Evolutionary conservation across 768 basidiomycete species (phyloP), one percentile per base, ranked within the genome.

Genomic region (Lactarius akahatsu): DNA sequence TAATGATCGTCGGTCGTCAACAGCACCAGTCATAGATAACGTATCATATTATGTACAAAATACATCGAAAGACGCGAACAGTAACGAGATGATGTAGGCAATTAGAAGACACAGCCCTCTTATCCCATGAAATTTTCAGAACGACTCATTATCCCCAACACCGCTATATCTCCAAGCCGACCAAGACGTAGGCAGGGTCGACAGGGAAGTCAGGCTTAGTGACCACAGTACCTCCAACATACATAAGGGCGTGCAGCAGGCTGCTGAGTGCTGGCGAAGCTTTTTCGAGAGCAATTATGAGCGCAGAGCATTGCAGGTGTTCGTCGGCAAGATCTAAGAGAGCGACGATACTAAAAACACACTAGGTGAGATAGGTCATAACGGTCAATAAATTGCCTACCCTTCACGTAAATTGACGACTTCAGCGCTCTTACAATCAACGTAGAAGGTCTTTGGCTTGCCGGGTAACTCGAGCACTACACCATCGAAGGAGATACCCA

Each of bases 321-420:
- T 95, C 94, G 76, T 92, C 91, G 62, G 94, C 93, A 38, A 94
- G 81, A 73, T 96, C 94, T 72, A 96, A 81, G 52, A 96, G 82
- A 55, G 91, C 91, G 38, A 94, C 91, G 72, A 95, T 88, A 74
- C 91, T 94, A 70, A 3, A 54, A 54, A 65, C 62, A 43, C 58
- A 55, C 40, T 16, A n/a, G 61, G 20, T 23, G 36, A 28, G 57
- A 64, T 41, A 59, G 54, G 59, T 47, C 23, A 34, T 43, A 23
- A 60, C 40, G 40, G 57, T 59, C 47, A 52, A 63, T 59, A 64
- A 57, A 10, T 38, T 20, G 45, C 77, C 50, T 71, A 92, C 91
- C 92, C 92, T 81, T 94, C 92, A 70, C 92, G 83, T 54, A 95
- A 80, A 74, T 86, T 89, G 72, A 94, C 88, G 32, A 85, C 82